Evolutionary conservation across 345 rosid genomes (phyloP), one percentile per base, ranked within the genome.

Genomic region (Syzygium aqueum): DNA sequence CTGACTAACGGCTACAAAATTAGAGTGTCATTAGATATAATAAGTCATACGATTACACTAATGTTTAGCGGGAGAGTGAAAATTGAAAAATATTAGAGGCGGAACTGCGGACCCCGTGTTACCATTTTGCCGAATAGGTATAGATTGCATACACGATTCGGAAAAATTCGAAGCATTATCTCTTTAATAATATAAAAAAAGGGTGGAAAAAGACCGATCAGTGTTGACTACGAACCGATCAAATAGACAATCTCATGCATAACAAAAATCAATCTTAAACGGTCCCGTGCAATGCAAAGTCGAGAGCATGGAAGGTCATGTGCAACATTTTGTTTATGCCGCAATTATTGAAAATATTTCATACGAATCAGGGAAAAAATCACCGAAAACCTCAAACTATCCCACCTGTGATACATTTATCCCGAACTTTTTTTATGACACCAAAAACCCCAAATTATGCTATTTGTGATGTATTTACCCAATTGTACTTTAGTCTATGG

Each of bases 181-280:
- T 28, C 5, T 1, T 3, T 65, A 30, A 30, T 30, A 15, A 65
- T 2, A 1, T 65, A 65, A 6, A 65, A 65, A 65, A 2, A 0
- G 1, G 3, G 37, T 33, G 7, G 1, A 0, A 28, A 63, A n/a
- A 0, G 1, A 3, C 2, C 17, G 2, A 63, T 6, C 6, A 7
- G 7, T 6, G 6, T 65, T 22, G 6, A 61, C 3, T 3, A 28
- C 1, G 4, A 53, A 53, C 1, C 3, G 3, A 19, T 53, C 23
- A 53, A 53, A 19, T 53, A 53, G 19, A 14, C 13, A 51, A 1
- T 53, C 6, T 19, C 22, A 19, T 15, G 2, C 17, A 15, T 15
- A 65, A 65, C 2, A 16, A 65, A 15, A 4, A 65, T 30, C 43
- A 30, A 61, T 30, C 2, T 2, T 2, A 3, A 28, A 1, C 11